Percentiles rank a stretch among this genome's conserved stretches.
phyloP scores from a whole-genome alignment of 352 stramenopile genomes.

The Pythium chondricola region DNA sequence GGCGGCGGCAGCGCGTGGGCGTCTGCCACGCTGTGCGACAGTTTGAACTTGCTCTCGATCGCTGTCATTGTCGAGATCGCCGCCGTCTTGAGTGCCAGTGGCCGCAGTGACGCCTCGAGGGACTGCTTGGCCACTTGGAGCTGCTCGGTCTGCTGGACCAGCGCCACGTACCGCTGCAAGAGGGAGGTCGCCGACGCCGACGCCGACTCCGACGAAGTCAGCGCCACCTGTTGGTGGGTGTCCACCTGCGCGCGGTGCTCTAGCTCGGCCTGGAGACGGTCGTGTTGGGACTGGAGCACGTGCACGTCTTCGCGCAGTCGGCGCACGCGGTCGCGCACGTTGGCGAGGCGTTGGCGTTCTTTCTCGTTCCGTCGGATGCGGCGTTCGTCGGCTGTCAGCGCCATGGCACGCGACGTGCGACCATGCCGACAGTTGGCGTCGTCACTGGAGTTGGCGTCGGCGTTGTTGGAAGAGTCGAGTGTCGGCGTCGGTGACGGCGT shows the following conservation, averaged over 20 bases:
- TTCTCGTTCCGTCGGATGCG: constrained; percentile 55
- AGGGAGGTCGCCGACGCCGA: no score
- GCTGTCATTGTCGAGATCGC: background rate
- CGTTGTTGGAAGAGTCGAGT: constrained; percentile 6
- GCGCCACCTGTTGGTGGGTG: no score
- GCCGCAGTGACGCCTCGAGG: constrained; percentile 9
- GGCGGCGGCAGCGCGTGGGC: background rate
- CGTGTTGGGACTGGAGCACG: constrained; percentile 11
- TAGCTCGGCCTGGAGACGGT: constrained; percentile 26
- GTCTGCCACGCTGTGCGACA: background rate
- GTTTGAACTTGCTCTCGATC: background rate
- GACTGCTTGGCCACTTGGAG: constrained; percentile 20
- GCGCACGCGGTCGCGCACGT: constrained; percentile 7
- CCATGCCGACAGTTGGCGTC: background rate
- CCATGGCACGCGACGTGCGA: background rate
- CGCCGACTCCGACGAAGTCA: no score
- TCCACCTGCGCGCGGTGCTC: constrained; percentile 8
- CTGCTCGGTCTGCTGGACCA: constrained; percentile 36
- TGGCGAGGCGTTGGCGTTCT: constrained; percentile 32
- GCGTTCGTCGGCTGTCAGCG: constrained; percentile 29
- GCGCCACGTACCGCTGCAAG: constrained; percentile 12
- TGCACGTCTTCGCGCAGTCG: constrained; percentile 6
- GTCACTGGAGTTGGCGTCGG: constrained; percentile 1
- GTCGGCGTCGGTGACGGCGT: no score
- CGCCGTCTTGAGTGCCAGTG: background rate